phyloP scores from a whole-genome alignment of 306 rosid genomes.

The Astragalus membranaceus region DNA sequence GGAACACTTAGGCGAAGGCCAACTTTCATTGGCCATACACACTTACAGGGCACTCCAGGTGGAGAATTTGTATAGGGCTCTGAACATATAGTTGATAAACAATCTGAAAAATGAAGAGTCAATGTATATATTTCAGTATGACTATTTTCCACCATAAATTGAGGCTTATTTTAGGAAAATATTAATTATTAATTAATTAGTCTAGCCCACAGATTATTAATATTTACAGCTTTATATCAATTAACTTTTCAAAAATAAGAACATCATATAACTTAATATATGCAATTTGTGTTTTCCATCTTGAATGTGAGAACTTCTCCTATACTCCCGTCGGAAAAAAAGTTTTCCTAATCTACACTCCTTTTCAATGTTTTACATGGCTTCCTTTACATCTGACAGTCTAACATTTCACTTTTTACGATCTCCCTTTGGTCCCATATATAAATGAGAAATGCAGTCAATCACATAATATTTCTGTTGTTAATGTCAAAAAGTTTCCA shows the following conservation, averaged over 20 bases:
- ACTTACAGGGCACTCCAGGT: constrained; percentile 85
- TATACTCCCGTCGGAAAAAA: too few relatives aligned
- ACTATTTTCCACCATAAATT: neutral
- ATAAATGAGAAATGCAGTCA: too few relatives aligned
- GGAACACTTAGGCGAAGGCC: constrained; percentile 74
- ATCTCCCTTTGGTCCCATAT: too few relatives aligned
- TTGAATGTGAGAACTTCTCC: neutral
- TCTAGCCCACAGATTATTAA: neutral
- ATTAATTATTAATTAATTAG: neutral
- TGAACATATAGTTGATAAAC: constrained; percentile 55
- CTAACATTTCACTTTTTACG: too few relatives aligned
- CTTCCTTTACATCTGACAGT: too few relatives aligned
- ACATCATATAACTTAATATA: neutral
- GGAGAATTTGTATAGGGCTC: constrained; percentile 81
- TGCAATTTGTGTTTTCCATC: neutral
- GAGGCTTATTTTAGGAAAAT: neutral
- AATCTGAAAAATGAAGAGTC: constrained; percentile 50
- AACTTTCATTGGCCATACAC: constrained; percentile 86
- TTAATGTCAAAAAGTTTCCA: too few relatives aligned
- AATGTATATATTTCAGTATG: constrained; percentile 9
- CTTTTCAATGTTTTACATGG: too few relatives aligned
- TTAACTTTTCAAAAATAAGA: neutral
- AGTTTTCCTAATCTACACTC: too few relatives aligned
- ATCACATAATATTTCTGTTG: too few relatives aligned
- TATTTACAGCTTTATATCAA: neutral